Percentiles rank a stretch among this genome's conserved stretches.
These are phyloP conservation scores for Marasmius tenuissimus DNA, from an alignment of 1,284 basidiomycete species.

Conservation along the genomic window DNA sequence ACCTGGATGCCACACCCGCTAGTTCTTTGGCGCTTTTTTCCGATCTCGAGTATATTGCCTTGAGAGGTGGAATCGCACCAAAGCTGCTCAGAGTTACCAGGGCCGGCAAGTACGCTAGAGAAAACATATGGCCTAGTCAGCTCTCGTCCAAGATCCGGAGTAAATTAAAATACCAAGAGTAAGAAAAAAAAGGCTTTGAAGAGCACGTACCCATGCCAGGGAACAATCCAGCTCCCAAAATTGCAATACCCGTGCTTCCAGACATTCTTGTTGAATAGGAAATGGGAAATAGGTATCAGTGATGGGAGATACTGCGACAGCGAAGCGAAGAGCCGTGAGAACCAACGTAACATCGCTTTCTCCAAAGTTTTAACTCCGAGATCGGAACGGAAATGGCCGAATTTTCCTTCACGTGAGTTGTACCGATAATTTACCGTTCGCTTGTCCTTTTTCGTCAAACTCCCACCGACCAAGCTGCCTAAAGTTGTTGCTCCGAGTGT, in stretches of 20 bases:
- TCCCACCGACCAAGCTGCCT: not conserved
- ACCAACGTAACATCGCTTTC: too few species aligned
- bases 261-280: not conserved
- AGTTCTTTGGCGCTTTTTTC: conserved; percentile 48
- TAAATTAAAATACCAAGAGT: conserved; percentile 31
- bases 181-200: conserved; percentile 16
- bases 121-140: not conserved
- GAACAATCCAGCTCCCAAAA: conserved; percentile 75
- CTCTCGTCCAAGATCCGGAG: not conserved
- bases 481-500: too few species aligned
- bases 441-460: too few species aligned
- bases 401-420: too few species aligned
- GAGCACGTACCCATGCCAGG: conserved; percentile 60
- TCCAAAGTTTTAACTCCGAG: too few species aligned
- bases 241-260: conserved; percentile 48
- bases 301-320: not conserved
- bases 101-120: conserved; percentile 71
- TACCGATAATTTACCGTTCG: not conserved
- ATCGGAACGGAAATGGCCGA: too few species aligned
- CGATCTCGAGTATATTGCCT: conserved; percentile 81
- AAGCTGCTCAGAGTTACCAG: conserved; percentile 50
- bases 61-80: conserved; percentile 42
- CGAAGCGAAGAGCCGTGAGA: too few species aligned
- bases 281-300: conserved; percentile 1
- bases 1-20: conserved; percentile 33